These are phyloP conservation scores for Saturnispora galanensis DNA, from an alignment of 805 yeast species.

Conservation along the genomic window DNA sequence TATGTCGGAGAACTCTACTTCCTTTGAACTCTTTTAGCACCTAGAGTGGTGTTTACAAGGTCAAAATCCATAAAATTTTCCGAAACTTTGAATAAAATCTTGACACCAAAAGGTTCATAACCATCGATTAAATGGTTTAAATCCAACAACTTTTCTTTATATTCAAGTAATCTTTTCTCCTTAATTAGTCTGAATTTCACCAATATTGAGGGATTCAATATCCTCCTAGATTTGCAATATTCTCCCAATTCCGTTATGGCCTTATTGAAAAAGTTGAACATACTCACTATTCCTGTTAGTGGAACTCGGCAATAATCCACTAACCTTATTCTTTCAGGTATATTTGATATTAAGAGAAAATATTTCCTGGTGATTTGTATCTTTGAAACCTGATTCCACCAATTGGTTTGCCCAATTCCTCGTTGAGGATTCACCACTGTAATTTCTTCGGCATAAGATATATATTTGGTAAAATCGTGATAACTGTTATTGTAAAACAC, in stretches of 20 bases:
- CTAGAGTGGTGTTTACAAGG: not conserved
- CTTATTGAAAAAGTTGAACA: conserved; percentile 3
- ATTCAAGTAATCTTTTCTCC: no score
- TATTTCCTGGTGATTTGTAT: not conserved
- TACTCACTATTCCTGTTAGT: not conserved
- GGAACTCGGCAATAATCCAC: not conserved
- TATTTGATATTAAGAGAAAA: not conserved
- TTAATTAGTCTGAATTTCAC: no score
- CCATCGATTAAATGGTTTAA: no score
- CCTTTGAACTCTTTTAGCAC: not conserved
- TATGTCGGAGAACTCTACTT: no score
- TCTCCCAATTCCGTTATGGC: not conserved
- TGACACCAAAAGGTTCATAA: no score
- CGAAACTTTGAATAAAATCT: no score
- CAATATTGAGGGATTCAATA: no score
- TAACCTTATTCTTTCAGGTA: not conserved
- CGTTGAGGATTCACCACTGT: conserved; percentile 1
- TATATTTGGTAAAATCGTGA: not conserved
- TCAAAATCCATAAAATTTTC: no score
- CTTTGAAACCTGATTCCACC: conserved; percentile 4
- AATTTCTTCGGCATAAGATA: not conserved
- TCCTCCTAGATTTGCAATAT: no score
- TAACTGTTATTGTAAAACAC: not conserved
- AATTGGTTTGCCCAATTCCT: not conserved
- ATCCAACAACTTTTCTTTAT: no score